Conservation (phyloP, 2,329 filamentous ascomycete genomes). For the Claviceps lovelessii region DNA sequence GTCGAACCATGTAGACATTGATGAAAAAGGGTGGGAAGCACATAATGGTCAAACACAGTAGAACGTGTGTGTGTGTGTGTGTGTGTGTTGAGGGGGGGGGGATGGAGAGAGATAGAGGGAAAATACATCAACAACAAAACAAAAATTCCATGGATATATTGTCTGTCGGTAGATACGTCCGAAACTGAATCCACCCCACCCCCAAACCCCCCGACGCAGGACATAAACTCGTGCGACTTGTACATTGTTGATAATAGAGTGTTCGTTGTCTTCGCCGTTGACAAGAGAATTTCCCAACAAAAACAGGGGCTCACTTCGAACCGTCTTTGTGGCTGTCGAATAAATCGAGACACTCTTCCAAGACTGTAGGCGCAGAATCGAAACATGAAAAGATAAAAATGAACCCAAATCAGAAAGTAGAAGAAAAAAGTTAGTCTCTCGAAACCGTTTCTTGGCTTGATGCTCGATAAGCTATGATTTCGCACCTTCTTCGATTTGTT, state of each 20-base stretch:
- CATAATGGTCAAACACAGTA: not conserved
- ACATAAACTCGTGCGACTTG: not conserved
- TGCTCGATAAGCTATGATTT: not conserved
- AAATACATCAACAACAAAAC: not conserved
- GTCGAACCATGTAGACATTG: not conserved
- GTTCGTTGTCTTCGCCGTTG: not conserved
- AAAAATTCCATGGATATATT: not conserved
- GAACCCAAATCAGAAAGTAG: not conserved
- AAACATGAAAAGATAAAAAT: no score
- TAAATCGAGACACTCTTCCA: constrained; percentile 5
- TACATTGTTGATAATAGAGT: no score
- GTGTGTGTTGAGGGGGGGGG: no score
- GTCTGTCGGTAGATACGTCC: not conserved
- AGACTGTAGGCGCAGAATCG: not conserved
- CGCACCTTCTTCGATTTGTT: constrained; percentile 74
- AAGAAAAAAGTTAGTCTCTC: not conserved
- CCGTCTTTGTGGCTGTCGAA: not conserved
- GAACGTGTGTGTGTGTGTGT: no score
- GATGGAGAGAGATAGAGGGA: no score
- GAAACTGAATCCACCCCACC: not conserved
- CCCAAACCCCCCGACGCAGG: no score
- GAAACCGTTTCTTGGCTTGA: not conserved
- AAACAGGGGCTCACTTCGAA: not conserved
- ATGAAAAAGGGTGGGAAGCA: not conserved
- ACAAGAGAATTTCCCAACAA: not conserved